These are phyloP conservation scores for Zychaea mexicana DNA, from an alignment of 371 early-diverging fungal genomes.

Conservation along the genomic window DNA sequence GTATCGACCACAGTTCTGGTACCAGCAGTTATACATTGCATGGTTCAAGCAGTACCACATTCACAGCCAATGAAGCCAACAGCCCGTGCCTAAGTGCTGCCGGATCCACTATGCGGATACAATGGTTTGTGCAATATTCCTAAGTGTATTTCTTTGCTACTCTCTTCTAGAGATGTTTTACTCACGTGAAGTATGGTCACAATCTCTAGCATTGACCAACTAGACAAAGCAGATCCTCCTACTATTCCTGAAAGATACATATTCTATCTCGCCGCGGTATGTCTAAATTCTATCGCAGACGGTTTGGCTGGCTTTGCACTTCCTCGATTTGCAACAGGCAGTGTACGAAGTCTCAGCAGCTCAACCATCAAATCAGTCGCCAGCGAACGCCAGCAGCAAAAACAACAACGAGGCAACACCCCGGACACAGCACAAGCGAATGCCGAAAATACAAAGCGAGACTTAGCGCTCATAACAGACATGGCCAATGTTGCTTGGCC, in stretches of 20 bases:
- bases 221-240: constrained; percentile 93
- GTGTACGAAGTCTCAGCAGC: constrained; percentile 15
- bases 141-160: background rate
- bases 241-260: constrained; percentile 85
- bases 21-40: constrained; percentile 5
- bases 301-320: constrained; percentile 70
- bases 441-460: constrained; percentile 35
- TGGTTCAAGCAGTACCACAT: background rate
- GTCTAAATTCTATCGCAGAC: constrained; percentile 72
- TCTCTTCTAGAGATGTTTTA: background rate
- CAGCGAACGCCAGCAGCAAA: background rate
- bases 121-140: constrained; percentile 58
- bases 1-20: constrained; percentile 32
- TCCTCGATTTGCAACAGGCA: constrained; percentile 56
- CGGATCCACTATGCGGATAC: constrained; percentile 69
- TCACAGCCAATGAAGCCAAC: background rate
- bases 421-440: background rate
- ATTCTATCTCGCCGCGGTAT: constrained; percentile 74
- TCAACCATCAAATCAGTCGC: constrained; percentile 10
- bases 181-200: too few relatives aligned
- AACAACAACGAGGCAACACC: background rate
- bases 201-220: constrained; percentile 73
- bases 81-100: constrained; percentile 45
- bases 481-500: constrained; percentile 87
- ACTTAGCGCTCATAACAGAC: constrained; percentile 69